Evolutionary conservation across 2,329 filamentous ascomycete genomes (phyloP), one percentile per base, ranked within the genome.

Genomic region (Aspergillus aculeatus): DNA sequence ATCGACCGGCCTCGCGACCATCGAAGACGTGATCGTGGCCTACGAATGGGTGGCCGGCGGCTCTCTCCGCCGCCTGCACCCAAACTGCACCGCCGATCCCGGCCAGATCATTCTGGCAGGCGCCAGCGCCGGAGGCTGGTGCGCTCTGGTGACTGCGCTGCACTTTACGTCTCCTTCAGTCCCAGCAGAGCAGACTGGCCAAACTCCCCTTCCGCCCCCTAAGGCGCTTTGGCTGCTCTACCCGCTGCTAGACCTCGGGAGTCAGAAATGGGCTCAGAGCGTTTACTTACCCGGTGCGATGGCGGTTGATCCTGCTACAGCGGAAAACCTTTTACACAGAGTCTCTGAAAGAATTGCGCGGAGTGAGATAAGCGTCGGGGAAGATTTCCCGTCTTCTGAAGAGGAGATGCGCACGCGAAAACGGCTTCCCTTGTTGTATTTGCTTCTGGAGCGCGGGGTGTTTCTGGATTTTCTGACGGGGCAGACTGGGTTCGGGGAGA

Each of bases 391-490:
- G 6, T 19, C 31, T 2, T 38, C 50, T 10, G 50, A 52, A 5
- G 50, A 11, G 19, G 50, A 52, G 19, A 3, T 38, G 6, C 29
- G 16, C 6, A 52, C 50, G 2, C 6, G 50, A 2, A n/a, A 38
- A 9, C 50, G 50, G 2, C 7, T 52, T 2, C 29, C 50, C 5
- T 24, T 21, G 50, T 1, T 52, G 16, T 52, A 35, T 5, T 29
- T n/a, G 14, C 5, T 52, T 0, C 12, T 52, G 50, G 29, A 52
- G 31, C 21, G n/a, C 11, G 50, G 29, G 50, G n/a, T 24, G 31
- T 52, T 14, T 10, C 29, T 52, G 50, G 50, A 52, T 35, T 52
- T 12, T 38, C 19, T 52, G 50, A 38, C 50, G 3, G 50, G 50
- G 6, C 11, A n/a, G 50, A 1, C 5, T 4, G 31, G 50, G n/a